Evolutionary conservation across 2,329 filamentous ascomycete genomes (phyloP).

Genomic region (Paramyrothecium roridum): DNA sequence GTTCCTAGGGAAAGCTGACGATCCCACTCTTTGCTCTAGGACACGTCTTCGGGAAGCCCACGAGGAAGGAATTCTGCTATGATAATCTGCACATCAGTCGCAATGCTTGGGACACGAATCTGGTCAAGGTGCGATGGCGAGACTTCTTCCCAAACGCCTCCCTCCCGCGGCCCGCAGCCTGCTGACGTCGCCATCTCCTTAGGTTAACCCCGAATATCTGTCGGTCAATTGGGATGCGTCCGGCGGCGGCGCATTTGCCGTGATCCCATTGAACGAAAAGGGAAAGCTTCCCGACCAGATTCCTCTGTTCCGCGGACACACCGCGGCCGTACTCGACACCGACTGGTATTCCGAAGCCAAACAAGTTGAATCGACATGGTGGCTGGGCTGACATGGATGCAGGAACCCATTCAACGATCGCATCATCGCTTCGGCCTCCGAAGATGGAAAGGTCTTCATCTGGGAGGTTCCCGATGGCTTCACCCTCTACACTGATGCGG

Average conservation of each 20-base stretch:
- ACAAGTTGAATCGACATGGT: neutral
- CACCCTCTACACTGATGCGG: slow-evolving; percentile 77
- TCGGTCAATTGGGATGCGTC: slow-evolving; percentile 98
- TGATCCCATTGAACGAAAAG: slow-evolving; percentile 85
- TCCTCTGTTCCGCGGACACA: slow-evolving; percentile 94
- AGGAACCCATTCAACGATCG: slow-evolving; percentile 97
- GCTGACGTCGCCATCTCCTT: slow-evolving; percentile 17
- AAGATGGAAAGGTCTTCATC: slow-evolving; percentile 95
- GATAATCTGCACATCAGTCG: slow-evolving; percentile 95
- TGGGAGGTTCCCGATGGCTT: slow-evolving; percentile 93
- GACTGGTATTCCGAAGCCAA: slow-evolving; percentile 68
- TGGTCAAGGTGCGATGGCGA: slow-evolving; percentile 74
- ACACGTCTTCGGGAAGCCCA: slow-evolving; percentile 96
- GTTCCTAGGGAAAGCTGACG: slow-evolving; percentile 16
- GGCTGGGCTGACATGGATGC: slow-evolving; percentile 10
- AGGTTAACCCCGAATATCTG: slow-evolving; percentile 94
- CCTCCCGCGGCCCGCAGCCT: neutral
- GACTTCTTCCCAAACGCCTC: neutral
- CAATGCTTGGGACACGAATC: slow-evolving; percentile 99
- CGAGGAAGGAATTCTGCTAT: slow-evolving; percentile 97
- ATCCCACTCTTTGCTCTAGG: slow-evolving; percentile 48
- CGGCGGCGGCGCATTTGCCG: slow-evolving; percentile 93
- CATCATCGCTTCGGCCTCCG: slow-evolving; percentile 87
- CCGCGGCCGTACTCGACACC: slow-evolving; percentile 90
- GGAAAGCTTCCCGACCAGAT: slow-evolving; percentile 91